These are phyloP conservation scores for Suillus hirtellus DNA, from an alignment of 768 basidiomycete genomes.

Conservation along the genomic window DNA sequence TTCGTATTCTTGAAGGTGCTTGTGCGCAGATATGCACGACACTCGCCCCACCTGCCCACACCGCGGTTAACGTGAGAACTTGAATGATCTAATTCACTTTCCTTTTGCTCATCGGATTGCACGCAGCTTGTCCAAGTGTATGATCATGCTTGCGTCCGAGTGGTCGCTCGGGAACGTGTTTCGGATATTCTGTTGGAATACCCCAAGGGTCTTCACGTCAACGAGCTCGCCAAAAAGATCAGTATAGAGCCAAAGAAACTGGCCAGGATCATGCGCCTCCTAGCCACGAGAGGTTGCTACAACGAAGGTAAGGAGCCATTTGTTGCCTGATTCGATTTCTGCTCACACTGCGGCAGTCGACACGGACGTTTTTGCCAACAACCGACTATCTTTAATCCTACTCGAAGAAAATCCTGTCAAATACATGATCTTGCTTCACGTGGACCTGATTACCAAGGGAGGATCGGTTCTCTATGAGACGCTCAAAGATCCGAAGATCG, in stretches of 20 bases:
- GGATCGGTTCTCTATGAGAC: slow-evolving; percentile 26
- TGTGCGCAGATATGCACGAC: too few relatives aligned
- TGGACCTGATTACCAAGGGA: slow-evolving; percentile 22
- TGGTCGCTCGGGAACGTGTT: slow-evolving; percentile 30
- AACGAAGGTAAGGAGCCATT: slow-evolving; percentile 27
- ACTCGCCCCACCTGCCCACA: slow-evolving; percentile 30
- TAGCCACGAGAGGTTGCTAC: slow-evolving; percentile 32
- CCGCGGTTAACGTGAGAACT: slow-evolving; percentile 30
- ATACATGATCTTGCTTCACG: slow-evolving; percentile 22
- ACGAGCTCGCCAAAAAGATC: slow-evolving; percentile 25
- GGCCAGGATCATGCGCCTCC: slow-evolving; percentile 21
- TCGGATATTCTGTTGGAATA: slow-evolving; percentile 27
- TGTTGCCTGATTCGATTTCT: background rate
- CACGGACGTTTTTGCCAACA: slow-evolving; percentile 30
- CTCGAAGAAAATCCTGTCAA: slow-evolving; percentile 17
- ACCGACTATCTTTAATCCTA: too few relatives aligned
- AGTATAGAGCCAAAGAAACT: slow-evolving; percentile 18
- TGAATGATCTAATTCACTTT: background rate
- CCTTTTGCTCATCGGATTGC: background rate
- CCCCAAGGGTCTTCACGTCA: slow-evolving; percentile 33
- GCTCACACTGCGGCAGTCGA: slow-evolving; percentile 24
- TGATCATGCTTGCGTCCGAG: slow-evolving; percentile 30
- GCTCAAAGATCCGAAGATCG: slow-evolving; percentile 25
- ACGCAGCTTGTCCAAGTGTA: slow-evolving; percentile 27
- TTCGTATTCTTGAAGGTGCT: too few relatives aligned